Percentiles rank a stretch among this genome's conserved stretches.
Conservation (phyloP, 768 basidiomycete species). For the Xanthoconium purpureum region DNA sequence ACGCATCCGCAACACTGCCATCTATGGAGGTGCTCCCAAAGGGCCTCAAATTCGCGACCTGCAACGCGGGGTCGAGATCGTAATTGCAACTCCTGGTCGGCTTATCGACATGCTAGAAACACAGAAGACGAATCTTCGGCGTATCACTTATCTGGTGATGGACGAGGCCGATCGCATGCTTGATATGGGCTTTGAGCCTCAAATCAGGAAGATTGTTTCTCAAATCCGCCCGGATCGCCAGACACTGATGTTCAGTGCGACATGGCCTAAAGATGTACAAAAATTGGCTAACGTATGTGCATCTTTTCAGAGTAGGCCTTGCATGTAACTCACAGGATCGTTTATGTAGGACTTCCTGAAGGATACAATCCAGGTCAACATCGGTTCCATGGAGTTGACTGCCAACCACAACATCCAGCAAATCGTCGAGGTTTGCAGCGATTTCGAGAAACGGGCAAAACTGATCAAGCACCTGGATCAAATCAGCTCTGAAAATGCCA, state of each 20-base stretch:
- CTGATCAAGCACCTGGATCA: constrained; percentile 95
- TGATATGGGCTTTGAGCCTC: constrained; percentile 99
- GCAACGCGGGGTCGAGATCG: constrained; percentile 94
- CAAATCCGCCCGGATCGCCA: constrained; percentile 98
- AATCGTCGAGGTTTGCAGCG: constrained; percentile 93
- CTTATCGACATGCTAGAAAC: constrained; percentile 98
- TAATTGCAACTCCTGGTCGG: constrained; percentile 99
- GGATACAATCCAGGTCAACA: constrained; percentile 98
- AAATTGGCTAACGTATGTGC: constrained; percentile 79
- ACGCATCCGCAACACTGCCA: constrained; percentile 95
- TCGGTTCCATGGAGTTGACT: constrained; percentile 96
- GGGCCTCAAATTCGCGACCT: constrained; percentile 98
- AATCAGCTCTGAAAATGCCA: constrained; percentile 95
- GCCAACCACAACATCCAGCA: constrained; percentile 98
- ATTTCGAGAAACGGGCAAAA: constrained; percentile 95
- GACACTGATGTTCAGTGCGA: constrained; percentile 98
- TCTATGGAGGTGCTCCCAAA: constrained; percentile 98
- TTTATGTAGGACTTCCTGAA: constrained; percentile 78
- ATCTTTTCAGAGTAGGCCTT: neutral
- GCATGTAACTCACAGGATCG: neutral
- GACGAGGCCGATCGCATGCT: constrained; percentile 99
- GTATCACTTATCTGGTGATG: constrained; percentile 97
- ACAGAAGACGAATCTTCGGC: constrained; percentile 92
- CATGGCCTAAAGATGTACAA: constrained; percentile 99
- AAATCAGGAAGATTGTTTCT: constrained; percentile 95